Base-by-base conservation (phyloP, 805 yeast genomes). In the Wickerhamiella brachini region DNA sequence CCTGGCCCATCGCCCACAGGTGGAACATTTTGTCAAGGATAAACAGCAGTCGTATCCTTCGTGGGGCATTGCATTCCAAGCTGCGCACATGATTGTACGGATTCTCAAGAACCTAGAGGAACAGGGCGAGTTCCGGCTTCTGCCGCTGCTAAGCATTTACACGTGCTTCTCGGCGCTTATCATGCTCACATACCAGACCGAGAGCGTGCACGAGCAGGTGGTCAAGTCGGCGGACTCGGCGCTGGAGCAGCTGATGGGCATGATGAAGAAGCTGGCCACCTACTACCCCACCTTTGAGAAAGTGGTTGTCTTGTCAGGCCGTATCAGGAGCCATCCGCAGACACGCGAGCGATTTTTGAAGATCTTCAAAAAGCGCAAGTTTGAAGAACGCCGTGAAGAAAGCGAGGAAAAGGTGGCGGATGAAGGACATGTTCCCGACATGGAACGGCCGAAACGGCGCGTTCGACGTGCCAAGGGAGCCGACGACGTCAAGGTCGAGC, bases 41-140 rank as follows among this genome's bases (percentile, higher is more conserved):
- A 53, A 57, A 24, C 22, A 43, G 46, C 45, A 46, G 21, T 20
- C 41, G 20, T 80, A 79, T 61, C 85, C 86, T 5, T 77, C 83
- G n/a, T 79, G 85, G 82, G 85, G 88, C 9, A 81, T 83, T 52
- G 83, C 87, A 2, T 83, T 83, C 70, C 86, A 82, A 64, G 85
- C 89, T 0, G 87, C 93, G 0, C 77, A 85, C 59, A 79, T 82
- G 78, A 79, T 84, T 55, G 75, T 84, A 5, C 71, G 76, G 44
- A 79, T 85, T 50, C 72, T 78, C 26, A 79, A 79, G 47, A 79
- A 76, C 52, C 57, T 84, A 52, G 57, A 72, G 41, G 75, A 73
- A 44, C 70, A 73, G 43, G 71, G 72, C 50, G 77, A 77, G 56
- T 62, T 80, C 50, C 67, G 65, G 50, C 72, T 70, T 56, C 73